Evolutionary conservation across 306 rosid species (phyloP).

Genomic region (Ziziphus jujuba): DNA sequence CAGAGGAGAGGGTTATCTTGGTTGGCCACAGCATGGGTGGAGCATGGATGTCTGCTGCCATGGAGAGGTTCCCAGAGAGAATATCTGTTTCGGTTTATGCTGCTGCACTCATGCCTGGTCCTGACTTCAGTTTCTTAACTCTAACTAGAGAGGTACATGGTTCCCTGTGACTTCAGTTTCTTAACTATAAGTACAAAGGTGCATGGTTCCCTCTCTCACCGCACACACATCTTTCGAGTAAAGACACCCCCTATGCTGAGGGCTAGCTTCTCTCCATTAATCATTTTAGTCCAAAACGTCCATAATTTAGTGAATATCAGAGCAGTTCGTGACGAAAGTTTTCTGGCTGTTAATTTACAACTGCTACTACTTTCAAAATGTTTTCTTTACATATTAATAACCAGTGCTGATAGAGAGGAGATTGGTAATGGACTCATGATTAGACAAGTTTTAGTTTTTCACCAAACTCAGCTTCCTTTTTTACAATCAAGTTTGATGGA

Average conservation of each 20-base stretch:
- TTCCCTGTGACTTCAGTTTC: not conserved
- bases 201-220: not conserved
- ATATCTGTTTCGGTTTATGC: conserved; percentile 45
- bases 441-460: too few species aligned
- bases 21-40: conserved; percentile 68
- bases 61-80: conserved; percentile 55
- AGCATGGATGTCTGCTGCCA: conserved; percentile 40
- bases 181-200: conserved; percentile 4
- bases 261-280: too few species aligned
- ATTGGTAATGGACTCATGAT: too few species aligned
- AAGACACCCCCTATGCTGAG: too few species aligned
- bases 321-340: not conserved
- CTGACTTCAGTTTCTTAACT: not conserved
- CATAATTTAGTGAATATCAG: not conserved
- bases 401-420: too few species aligned
- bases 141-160: not conserved
- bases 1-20: conserved; percentile 45
- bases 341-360: not conserved
- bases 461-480: too few species aligned
- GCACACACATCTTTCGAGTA: too few species aligned
- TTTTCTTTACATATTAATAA: too few species aligned
- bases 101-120: conserved; percentile 16
- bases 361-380: too few species aligned
- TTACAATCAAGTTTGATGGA: too few species aligned
- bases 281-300: too few species aligned